Percentiles rank a stretch among this genome's conserved stretches.
Conservation (phyloP, 75 land plant genomes). For the Cupressus sempervirens region DNA sequence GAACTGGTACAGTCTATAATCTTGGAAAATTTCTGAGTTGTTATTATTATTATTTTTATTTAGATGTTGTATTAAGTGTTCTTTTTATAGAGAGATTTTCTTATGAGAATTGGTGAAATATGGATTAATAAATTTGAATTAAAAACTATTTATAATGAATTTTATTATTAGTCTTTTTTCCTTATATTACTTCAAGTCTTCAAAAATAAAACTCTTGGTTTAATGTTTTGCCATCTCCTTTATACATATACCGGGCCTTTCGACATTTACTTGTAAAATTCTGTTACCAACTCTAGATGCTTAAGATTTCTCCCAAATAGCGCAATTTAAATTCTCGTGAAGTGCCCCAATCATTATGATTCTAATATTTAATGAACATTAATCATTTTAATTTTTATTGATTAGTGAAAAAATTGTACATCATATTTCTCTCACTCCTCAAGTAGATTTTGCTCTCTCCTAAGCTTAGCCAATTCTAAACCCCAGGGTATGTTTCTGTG, state of each 20-base stretch:
- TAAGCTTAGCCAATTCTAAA: too few species aligned
- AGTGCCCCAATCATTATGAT: background rate
- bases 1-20: background rate
- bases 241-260: background rate
- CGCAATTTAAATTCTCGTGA: background rate
- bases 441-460: background rate
- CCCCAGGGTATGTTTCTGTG: background rate
- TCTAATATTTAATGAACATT: too few species aligned
- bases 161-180: background rate
- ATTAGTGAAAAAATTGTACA: background rate
- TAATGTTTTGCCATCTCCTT: background rate
- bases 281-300: background rate
- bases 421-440: background rate
- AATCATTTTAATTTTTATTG: background rate
- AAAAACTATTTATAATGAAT: too few species aligned
- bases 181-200: background rate
- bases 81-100: too few species aligned
- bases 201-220: background rate
- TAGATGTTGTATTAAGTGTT: too few species aligned
- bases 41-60: too few species aligned
- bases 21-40: too few species aligned
- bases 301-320: background rate
- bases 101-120: too few species aligned
- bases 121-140: too few species aligned
- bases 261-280: background rate